These are phyloP conservation scores for Aureobasidium sp. DNA, from an alignment of 2,329 filamentous ascomycete species.

Conservation along the genomic window DNA sequence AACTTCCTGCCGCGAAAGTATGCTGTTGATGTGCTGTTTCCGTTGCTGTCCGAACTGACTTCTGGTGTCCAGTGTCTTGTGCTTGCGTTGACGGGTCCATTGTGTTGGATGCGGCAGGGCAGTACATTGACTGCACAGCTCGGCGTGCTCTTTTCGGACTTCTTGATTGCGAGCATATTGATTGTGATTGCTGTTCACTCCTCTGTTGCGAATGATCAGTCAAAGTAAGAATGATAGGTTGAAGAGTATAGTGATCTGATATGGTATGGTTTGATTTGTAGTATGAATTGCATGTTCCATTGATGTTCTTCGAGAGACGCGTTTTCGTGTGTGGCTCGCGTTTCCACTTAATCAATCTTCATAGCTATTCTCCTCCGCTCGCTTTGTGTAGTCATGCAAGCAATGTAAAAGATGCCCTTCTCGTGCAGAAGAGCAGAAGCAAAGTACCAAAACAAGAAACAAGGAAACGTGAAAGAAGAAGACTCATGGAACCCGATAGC, in stretches of 20 bases:
- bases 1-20: slow-evolving; percentile 79
- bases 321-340: slow-evolving; percentile 1
- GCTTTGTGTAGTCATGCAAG: not conserved
- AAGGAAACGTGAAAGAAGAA: not conserved
- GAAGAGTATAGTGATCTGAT: not conserved
- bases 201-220: too few species aligned
- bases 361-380: not conserved
- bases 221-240: not conserved
- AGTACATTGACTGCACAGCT: slow-evolving; percentile 58
- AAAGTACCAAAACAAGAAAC: not conserved
- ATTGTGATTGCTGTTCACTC: too few species aligned
- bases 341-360: not conserved
- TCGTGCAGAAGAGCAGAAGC: not conserved
- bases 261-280: not conserved
- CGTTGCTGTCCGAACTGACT: not conserved
- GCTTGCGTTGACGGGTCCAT: slow-evolving; percentile 58
- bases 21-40: slow-evolving; percentile 39
- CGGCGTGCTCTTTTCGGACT: slow-evolving; percentile 19
- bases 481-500: not conserved
- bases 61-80: slow-evolving; percentile 62
- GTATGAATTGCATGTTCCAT: not conserved
- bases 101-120: slow-evolving; percentile 72
- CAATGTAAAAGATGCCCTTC: not conserved
- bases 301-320: not conserved
- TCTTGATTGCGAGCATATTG: slow-evolving; percentile 36